These are phyloP conservation scores for Kwoniella europaea DNA, from an alignment of 768 basidiomycete species.

Conservation along the genomic window DNA sequence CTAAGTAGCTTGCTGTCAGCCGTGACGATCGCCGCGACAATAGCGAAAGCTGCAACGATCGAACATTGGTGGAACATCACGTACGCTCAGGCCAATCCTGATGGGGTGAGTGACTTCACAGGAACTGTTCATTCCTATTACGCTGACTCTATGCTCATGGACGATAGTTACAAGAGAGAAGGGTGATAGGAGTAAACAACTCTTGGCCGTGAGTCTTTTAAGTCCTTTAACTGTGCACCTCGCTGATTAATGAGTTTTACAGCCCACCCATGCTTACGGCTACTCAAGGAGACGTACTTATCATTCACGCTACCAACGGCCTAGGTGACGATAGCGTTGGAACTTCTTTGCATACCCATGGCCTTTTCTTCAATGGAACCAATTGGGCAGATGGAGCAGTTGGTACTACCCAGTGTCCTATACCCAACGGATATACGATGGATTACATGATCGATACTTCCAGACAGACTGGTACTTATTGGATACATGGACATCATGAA, in stretches of 20 bases:
- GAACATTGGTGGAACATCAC: slow-evolving; percentile 77
- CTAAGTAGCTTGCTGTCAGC: slow-evolving; percentile 10
- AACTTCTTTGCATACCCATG: slow-evolving; percentile 85
- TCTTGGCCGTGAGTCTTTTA: slow-evolving; percentile 80
- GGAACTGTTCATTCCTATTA: background rate
- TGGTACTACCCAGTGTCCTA: slow-evolving; percentile 77
- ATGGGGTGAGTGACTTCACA: slow-evolving; percentile 64
- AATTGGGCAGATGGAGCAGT: slow-evolving; percentile 89
- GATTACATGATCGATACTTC: slow-evolving; percentile 71
- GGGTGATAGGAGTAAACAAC: slow-evolving; percentile 84
- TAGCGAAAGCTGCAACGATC: slow-evolving; percentile 32
- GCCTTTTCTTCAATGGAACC: slow-evolving; percentile 88
- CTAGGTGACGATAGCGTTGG: slow-evolving; percentile 63
- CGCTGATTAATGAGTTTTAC: background rate
- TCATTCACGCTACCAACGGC: slow-evolving; percentile 76
- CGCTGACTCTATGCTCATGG: slow-evolving; percentile 42
- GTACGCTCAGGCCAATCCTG: slow-evolving; percentile 81
- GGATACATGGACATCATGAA: slow-evolving; percentile 57
- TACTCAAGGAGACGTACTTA: slow-evolving; percentile 70
- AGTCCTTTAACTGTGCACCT: too few relatives aligned
- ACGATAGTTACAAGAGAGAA: slow-evolving; percentile 62
- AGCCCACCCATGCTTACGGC: slow-evolving; percentile 84
- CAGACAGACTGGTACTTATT: slow-evolving; percentile 20
- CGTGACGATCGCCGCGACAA: background rate
- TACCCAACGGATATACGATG: slow-evolving; percentile 73